Base-by-base conservation (phyloP, 257 asterid genomes). In the Fraxinus excelsior region DNA sequence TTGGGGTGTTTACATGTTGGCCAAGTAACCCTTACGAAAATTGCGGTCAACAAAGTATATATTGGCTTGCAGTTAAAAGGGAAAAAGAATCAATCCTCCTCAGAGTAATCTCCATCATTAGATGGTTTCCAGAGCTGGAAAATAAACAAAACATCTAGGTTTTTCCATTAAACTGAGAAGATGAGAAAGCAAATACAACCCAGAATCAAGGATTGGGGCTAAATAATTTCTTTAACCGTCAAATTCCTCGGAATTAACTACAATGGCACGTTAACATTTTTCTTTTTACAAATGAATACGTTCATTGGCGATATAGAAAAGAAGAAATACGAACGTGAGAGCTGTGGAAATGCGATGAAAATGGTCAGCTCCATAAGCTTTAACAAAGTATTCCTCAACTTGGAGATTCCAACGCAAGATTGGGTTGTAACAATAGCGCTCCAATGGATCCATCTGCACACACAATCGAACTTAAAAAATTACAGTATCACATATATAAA, bases 321-420 rank as follows among this genome's bases (percentile, higher is more conserved):
- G 75, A 21, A n/a, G 44, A 65, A 53, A 62, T 38, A 67, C 84
- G 37, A 35, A 94, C 97, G 96, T 84, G 73, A 95, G 98, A 28
- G 99, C 89, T 28, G 76, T 73, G 7, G 98, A 93, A 73, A 95
- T 95, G 21, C 90, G 86, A 51, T 91, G 83, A 74, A 95, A 95
- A 84, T 90, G 98, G 5, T 93, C 89, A 28, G 89, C 88, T 69
- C 98, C 99, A 53, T 93, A 96, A 60, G 94, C 98, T 81, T 91
- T 86, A 62, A 85, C 67, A 73, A 96, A 89, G 85, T 90, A 96
- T 28, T 90, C 96, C 82, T 96, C 96, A 68, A 96, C 96, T 80
- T 84, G 80, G 70, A 96, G 88, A 82, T 93, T 90, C 99, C 99
- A 96, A 40, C 78, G 83, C 82, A 96, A 85, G 42, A 82, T 83